Evolutionary conservation across 2,329 filamentous ascomycete species (phyloP), one percentile per base, ranked within the genome.

Genomic region (Iodosphaeria phyllophila): DNA sequence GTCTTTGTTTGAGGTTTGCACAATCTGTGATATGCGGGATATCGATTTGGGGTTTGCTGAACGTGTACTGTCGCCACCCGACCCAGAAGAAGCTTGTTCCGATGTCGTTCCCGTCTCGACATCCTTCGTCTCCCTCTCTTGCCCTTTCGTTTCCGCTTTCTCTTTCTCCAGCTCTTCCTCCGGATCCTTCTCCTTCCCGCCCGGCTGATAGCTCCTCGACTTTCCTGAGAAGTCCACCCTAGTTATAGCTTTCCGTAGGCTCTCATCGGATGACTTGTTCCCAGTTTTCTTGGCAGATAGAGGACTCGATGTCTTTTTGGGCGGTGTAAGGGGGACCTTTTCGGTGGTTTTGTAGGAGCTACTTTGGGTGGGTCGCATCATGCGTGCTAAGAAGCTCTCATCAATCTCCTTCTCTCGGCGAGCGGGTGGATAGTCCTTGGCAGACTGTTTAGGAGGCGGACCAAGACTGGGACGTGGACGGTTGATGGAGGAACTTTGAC

Each of bases 281-380:
- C 31, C 31, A 6, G 25, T 19, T 25, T 28, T 25, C 18, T 33
- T 42, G 20, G 32, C 38, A n/a, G n/a, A n/a, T n/a, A n/a, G n/a
- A n/a, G n/a, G 36, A 28, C 8, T 32, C 24, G 26, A 3, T 32
- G 14, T 34, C 33, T 52, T 62, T 28, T 53, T 50, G 0, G 63
- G 61, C 3, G 64, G 61, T 1, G 62, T 63, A 0, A 49, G 34
- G 2, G 56, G 49, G 1, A 43, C 44, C 49, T 77, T 80, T 5
- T 78, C 74, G 3, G 64, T 54, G 0, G 64, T 62, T 50, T 79
- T 82, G 33, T 59, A 71, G 6, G 72, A 61, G 5, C 72, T 79
- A 22, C 66, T 57, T 22, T 74, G 64, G 0, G 77, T 84, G 3
- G 77, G 77, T 20, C 76, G 59, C 68, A 74, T 83, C 76, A 84